A percentile compares a stretch with the other conserved stretches of the same genome.
Evolutionary conservation across 2,329 filamentous ascomycete species (phyloP).

Genomic region (Scedosporium aurantiacum): DNA sequence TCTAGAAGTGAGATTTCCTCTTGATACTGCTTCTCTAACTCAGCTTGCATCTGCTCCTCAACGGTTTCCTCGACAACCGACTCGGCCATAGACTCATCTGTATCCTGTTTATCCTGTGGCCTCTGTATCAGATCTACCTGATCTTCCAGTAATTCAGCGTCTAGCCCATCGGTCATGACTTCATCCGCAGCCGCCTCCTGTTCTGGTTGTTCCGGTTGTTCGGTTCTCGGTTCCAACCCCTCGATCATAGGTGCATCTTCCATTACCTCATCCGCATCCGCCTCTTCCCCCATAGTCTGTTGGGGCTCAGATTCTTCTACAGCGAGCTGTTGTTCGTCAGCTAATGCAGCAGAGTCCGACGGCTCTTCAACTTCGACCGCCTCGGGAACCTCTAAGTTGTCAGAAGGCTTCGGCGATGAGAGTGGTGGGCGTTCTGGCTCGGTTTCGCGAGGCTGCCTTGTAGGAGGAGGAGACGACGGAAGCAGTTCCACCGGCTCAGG

Average conservation of each 20-base stretch:
- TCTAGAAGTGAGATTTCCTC: neutral
- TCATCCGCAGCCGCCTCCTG: neutral
- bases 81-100: neutral
- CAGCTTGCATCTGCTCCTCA: constrained; percentile 3
- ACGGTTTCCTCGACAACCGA: neutral
- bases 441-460: neutral
- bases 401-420: neutral
- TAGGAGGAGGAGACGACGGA: neutral
- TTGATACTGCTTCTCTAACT: constrained; percentile 4
- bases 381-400: neutral
- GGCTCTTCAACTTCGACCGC: neutral
- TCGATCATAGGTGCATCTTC: neutral
- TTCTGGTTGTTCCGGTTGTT: too few relatives aligned
- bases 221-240: neutral
- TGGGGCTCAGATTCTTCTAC: neutral
- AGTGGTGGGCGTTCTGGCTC: neutral
- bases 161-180: neutral
- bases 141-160: neutral
- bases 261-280: neutral
- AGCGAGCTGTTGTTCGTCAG: neutral
- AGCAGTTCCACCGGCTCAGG: neutral
- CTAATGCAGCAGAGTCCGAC: neutral
- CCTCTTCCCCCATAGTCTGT: constrained; percentile 10
- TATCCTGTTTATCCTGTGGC: neutral
- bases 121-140: constrained; percentile 5